Base-by-base conservation (phyloP, 1,139 yeast species). In the Yarrowia galli region DNA sequence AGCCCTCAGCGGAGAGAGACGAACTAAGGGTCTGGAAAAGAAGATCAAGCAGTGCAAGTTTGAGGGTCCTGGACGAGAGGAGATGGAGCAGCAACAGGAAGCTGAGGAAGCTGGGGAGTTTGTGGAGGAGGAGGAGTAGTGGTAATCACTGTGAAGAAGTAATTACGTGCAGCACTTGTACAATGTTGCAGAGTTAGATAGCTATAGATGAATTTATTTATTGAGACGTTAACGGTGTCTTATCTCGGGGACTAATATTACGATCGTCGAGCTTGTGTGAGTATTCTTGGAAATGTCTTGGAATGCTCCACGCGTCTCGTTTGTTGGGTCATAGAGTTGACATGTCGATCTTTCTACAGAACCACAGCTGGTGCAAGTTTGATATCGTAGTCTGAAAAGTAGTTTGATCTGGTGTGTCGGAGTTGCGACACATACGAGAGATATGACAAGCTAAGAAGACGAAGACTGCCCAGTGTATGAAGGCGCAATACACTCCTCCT, bases 151-250 rank as follows among this genome's bases (percentile, higher is more conserved):
- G n/a, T n/a, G n/a, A n/a, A n/a, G n/a, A n/a, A n/a, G n/a, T n/a
- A n/a, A n/a, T n/a, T n/a, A n/a, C n/a, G 38, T 35, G 38, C 16
- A 12, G 38, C 12, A 35, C 38, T 28, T 1, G 32, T 28, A 28
- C 32, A 28, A 28, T 1, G 9, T 28, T 35, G 38, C 12, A 35
- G 16, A 35, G 18, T 38, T 40, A n/a, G 16, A 12, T 45, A 22
- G 28, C 35, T 23, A 46, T 53, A 36, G 28, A 36, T 51, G 40
- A 35, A 53, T 53, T 49, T 53, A 53, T 53, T 53, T 53, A 53
- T 53, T 53, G 60, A 32, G 36, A 22, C 45, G 32, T 12, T 22
- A 22, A n/a, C n/a, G 28, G 46, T 6, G 28, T 18, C 2, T 23
- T 32, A 40, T 49, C 25, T 32, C 28, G 40, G 53, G 6, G 51